These are phyloP conservation scores for Mortierella alpina DNA, from an alignment of 192 early-diverging fungal genomes.

Conservation along the genomic window DNA sequence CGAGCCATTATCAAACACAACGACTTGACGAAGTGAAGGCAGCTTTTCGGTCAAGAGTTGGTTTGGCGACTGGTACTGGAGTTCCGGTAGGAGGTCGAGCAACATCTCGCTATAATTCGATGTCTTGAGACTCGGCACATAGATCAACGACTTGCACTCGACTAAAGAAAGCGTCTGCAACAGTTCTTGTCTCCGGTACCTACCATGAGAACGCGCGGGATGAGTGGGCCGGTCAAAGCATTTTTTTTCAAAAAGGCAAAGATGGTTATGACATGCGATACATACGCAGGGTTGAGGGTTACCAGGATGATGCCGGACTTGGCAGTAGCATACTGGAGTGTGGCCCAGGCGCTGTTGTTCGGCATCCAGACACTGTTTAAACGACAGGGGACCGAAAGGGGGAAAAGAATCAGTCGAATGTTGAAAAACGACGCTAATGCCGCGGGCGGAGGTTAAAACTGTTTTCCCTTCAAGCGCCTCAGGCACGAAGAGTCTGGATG, in stretches of 20 bases:
- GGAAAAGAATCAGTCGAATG: neutral
- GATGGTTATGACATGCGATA: neutral
- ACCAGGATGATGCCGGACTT: conserved; percentile 63
- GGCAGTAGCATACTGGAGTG: conserved; percentile 63
- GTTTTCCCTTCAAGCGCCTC: neutral
- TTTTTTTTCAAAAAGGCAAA: neutral
- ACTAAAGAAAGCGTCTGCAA: conserved; percentile 59
- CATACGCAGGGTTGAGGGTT: conserved; percentile 62
- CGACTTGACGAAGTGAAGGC: conserved; percentile 46
- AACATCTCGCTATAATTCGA: conserved; percentile 62
- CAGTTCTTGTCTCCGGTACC: conserved; percentile 54
- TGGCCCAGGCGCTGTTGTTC: conserved; percentile 61
- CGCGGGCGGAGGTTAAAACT: neutral
- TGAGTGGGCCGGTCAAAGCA: neutral
- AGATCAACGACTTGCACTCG: conserved; percentile 54
- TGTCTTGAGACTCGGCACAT: conserved; percentile 47
- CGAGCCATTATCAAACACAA: conserved; percentile 39
- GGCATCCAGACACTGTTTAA: conserved; percentile 59
- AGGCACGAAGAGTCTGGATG: neutral
- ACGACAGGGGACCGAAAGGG: neutral
- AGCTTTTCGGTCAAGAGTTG: conserved; percentile 17
- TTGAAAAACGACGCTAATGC: neutral
- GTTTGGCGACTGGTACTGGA: conserved; percentile 28
- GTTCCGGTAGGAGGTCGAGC: conserved; percentile 50
- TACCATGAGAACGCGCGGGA: neutral